Base-by-base conservation (phyloP, 202 grass and related monocot species). In the Carex arenaria region DNA sequence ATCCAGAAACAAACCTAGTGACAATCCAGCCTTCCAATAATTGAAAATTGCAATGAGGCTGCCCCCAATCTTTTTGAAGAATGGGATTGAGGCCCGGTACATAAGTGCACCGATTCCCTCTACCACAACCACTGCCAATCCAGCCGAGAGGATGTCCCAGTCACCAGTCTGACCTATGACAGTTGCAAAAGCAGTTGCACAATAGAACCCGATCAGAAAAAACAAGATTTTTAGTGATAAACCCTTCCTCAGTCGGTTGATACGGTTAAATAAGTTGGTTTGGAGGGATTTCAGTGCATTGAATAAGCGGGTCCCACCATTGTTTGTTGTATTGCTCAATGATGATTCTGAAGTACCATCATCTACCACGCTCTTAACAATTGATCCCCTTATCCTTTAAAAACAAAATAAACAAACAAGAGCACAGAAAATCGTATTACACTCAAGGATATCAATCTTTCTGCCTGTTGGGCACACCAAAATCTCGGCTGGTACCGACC, bases 1-100 rank as follows among this genome's bases (percentile, higher is more conserved):
- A 77, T 95, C 95, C 66, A 98, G 73, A 61, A 98, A 98, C 86
- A 98, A 72, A 51, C 92, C 95, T 18, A 98, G 82, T 5, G 95
- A 93, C 64, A 98, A 89, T 12, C 95, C 92, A 53, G 92, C 95
- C 92, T 98, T 98, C 95, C 95, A 98, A 84, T 88, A 98, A 85
- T 98, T 98, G 23, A 98, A 95, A 74, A 98, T 79, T 66, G 76
- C 42, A 51, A 98, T 87, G 78, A 92, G 68, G 5, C 84, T 86
- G 80, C 68, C 87, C 80, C 68, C 93, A 23, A 93, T 90, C 87
- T 84, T 93, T 80, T 90, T 86, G 69, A 94, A n/a, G 76, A 90
- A 74, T 6, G 82, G 52, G 84, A 89, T 86, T 1, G 92, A 94
- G 45, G 89, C 87, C 71, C 76, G 89, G 66, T 97, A 97, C 95